Evolutionary conservation across 2,329 filamentous ascomycete species (phyloP), one percentile per base, ranked within the genome.

Genomic region (Paracoccidioides brasiliensis): DNA sequence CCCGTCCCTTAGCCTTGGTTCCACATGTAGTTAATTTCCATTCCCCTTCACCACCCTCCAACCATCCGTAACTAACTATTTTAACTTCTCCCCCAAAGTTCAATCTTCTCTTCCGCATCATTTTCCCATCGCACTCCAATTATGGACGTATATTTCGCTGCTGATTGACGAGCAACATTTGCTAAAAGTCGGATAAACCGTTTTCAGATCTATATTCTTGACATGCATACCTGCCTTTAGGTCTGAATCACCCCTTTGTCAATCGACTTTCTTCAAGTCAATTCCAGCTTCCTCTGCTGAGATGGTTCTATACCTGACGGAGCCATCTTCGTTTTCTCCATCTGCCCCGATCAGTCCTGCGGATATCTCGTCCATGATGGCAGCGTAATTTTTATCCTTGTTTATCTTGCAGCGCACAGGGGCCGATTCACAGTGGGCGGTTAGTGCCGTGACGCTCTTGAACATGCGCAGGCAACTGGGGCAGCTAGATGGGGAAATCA

Each of bases 381-480:
- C 63, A 3, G 64, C 66, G 51, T 68, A 72, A 7, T 64, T 59
- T 2, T 55, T 46, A 22, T 60, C 62, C 1, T 66, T 58, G 35
- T 62, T 65, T 41, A 74, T 64, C 6, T 62, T 60, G 61, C 73
- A 75, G 22, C 66, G 66, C 32, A 61, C 63, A 10, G 60, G 70
- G 2, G 62, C 60, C 1, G 66, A 67, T 58, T 75, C 73, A 55
- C 67, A 68, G 55, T 76, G 74, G 0, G 69, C 66, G n/a, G 74
- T 62, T 3, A 74, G 62, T 0, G 70, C 71, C 0, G 69, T 58
- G 0, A 64, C 66, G 9, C 64, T 66, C 32, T 67, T 67, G 64
- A 74, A 76, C 32, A 60, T 49, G 41, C 67, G 70, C 50, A 66
- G 59, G 46, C 73, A 76, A 14, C 63, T 61, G 5, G 72, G 69